These are phyloP conservation scores for Geranomyces michiganensis DNA, from an alignment of 192 early-diverging fungal genomes.

Conservation along the genomic window DNA sequence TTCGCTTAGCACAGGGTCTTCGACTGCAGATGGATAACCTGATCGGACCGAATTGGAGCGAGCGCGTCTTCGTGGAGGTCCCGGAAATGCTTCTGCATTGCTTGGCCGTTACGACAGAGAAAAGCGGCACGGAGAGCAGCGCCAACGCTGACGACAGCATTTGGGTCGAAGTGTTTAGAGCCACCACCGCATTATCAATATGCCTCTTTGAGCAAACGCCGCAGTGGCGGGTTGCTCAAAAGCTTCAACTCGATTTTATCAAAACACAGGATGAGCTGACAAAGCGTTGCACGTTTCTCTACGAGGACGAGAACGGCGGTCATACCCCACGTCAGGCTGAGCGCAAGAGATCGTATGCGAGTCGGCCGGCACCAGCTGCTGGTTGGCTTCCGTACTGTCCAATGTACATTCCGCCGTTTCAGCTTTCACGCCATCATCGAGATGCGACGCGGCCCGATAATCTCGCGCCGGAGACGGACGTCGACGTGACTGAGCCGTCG, in stretches of 20 bases:
- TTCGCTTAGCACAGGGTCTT: constrained; percentile 63
- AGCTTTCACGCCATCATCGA: constrained; percentile 11
- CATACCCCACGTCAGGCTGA: neutral
- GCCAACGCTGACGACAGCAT: constrained; percentile 29
- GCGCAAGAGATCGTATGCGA: constrained; percentile 8
- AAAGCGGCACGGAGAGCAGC: neutral
- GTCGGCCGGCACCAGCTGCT: neutral
- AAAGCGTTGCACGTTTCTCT: constrained; percentile 59
- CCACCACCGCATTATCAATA: constrained; percentile 59
- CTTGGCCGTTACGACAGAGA: constrained; percentile 50
- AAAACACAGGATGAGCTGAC: constrained; percentile 65
- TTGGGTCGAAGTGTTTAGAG: constrained; percentile 72
- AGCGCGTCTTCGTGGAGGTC: constrained; percentile 58
- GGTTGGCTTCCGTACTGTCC: constrained; percentile 22
- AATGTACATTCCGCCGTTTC: constrained; percentile 25
- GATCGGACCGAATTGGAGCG: constrained; percentile 58
- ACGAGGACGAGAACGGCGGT: constrained; percentile 19
- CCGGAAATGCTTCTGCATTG: constrained; percentile 57
- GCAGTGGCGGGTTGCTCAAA: constrained; percentile 50
- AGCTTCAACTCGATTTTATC: constrained; percentile 65
- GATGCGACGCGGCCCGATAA: neutral
- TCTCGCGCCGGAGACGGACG: neutral
- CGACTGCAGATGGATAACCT: constrained; percentile 67
- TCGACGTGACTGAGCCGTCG: neutral
- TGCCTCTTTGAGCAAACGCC: constrained; percentile 58